Percentiles rank a stretch among this genome's conserved stretches.
These are phyloP conservation scores for Mortierella sp. DNA, from an alignment of 371 early-diverging fungal species.

Conservation along the genomic window DNA sequence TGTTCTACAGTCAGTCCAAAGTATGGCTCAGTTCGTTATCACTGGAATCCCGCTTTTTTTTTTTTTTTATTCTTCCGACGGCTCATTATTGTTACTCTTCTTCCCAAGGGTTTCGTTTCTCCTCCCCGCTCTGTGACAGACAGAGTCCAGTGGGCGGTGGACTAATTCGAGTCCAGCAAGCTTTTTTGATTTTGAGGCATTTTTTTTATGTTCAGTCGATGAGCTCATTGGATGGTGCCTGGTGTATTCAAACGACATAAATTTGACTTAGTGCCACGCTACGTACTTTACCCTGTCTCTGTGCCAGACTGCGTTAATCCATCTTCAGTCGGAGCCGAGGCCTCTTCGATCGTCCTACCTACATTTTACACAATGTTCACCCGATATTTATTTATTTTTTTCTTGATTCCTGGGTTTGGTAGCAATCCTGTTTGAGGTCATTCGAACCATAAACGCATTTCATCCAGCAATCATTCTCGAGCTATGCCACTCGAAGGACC, in stretches of 20 bases:
- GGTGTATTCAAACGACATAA: neutral
- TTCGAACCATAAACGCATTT: conserved; percentile 48
- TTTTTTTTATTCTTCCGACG: neutral
- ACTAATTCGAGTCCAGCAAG: conserved; percentile 21
- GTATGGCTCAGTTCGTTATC: neutral
- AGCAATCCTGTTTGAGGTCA: conserved; percentile 48
- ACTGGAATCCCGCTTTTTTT: neutral
- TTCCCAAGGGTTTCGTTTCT: neutral
- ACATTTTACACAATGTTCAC: neutral
- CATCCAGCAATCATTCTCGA: conserved; percentile 46
- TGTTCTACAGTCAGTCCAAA: conserved; percentile 3
- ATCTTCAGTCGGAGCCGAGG: neutral
- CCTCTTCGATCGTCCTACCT: neutral
- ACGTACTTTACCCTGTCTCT: neutral
- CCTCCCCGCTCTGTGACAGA: neutral
- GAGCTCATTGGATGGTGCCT: conserved; percentile 33
- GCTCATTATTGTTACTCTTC: neutral
- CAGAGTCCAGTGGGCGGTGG: neutral
- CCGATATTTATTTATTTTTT: neutral
- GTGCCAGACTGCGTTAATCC: neutral
- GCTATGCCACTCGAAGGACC: conserved; percentile 40
- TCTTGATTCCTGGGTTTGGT: neutral
- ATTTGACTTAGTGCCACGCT: conserved; percentile 17
- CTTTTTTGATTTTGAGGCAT: conserved; percentile 24
- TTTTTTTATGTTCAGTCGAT: conserved; percentile 20